Evolutionary conservation across 2,329 filamentous ascomycete genomes (phyloP).

Genomic region (Lasiodiplodia citricola): DNA sequence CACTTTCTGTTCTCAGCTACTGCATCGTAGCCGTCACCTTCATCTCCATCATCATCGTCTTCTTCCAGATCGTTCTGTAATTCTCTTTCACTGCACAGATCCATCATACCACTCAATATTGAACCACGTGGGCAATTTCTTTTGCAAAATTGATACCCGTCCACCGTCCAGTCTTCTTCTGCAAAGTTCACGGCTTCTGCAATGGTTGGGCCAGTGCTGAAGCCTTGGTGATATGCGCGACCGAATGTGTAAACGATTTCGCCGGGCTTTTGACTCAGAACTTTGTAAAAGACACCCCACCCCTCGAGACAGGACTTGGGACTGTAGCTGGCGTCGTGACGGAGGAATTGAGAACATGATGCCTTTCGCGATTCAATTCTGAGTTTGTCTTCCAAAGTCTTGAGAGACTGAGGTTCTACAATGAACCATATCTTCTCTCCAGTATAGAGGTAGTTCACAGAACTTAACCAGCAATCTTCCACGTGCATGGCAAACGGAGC

Average conservation of each 20-base stretch:
- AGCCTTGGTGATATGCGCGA: conserved; percentile 6
- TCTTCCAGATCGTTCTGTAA: not conserved
- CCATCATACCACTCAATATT: not conserved
- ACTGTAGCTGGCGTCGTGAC: not conserved
- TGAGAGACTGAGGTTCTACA: not conserved
- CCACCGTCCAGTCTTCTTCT: not conserved
- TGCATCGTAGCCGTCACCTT: not conserved
- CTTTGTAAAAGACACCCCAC: conserved; percentile 1
- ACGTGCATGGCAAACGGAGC: conserved; percentile 2
- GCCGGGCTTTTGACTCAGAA: not conserved
- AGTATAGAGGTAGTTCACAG: not conserved
- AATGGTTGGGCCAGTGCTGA: not conserved
- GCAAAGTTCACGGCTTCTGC: conserved; percentile 10
- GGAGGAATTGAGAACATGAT: conserved; percentile 5
- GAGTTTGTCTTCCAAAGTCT: not conserved
- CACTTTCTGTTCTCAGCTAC: not conserved
- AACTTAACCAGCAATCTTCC: not conserved
- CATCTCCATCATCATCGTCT: not conserved
- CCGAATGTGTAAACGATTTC: conserved; percentile 1
- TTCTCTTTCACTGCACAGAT: not conserved
- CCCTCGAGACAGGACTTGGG: not conserved
- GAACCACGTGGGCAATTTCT: not conserved
- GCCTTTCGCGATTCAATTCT: not conserved
- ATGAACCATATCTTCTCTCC: conserved; percentile 6
- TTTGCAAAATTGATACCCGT: not conserved